These are phyloP conservation scores for Prunus yedoensis DNA, from an alignment of 331 rosid genomes.

Conservation along the genomic window DNA sequence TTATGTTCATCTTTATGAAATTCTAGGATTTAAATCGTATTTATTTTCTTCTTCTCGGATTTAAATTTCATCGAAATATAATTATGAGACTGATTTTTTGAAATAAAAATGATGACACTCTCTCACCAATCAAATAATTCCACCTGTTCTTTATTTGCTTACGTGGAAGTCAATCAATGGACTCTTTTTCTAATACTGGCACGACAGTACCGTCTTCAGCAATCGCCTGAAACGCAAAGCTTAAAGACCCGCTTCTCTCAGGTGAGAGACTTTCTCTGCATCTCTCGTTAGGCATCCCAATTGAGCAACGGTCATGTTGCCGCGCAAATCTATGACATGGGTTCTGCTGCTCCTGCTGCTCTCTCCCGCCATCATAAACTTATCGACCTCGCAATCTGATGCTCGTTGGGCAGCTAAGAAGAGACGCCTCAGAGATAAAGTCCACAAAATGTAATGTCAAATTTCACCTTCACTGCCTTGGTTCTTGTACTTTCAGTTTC, in stretches of 20 bases:
- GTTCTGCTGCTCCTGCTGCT: constrained; percentile 47
- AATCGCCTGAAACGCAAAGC: background rate
- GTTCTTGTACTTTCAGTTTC: background rate
- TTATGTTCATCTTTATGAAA: background rate
- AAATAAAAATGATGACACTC: background rate
- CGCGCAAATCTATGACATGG: constrained; percentile 39
- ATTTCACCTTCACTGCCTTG: background rate
- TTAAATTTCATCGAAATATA: too few species aligned
- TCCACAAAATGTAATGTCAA: constrained; percentile 65
- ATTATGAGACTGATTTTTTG: too few species aligned
- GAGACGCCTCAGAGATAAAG: constrained; percentile 80
- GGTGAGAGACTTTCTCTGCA: background rate
- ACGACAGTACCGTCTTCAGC: background rate
- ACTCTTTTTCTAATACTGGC: background rate
- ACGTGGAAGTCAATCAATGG: background rate
- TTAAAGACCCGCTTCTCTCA: background rate
- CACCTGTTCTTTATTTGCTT: background rate
- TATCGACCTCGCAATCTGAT: constrained; percentile 34
- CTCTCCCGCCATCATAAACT: constrained; percentile 31
- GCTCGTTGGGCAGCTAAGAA: constrained; percentile 55
- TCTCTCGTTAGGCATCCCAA: background rate
- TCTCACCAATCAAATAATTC: background rate
- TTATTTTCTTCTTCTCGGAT: too few species aligned
- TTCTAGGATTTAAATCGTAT: too few species aligned
- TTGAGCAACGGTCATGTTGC: constrained; percentile 34